Conservation (phyloP, 2,329 filamentous ascomycete genomes). For the Stemphylium beticola region DNA sequence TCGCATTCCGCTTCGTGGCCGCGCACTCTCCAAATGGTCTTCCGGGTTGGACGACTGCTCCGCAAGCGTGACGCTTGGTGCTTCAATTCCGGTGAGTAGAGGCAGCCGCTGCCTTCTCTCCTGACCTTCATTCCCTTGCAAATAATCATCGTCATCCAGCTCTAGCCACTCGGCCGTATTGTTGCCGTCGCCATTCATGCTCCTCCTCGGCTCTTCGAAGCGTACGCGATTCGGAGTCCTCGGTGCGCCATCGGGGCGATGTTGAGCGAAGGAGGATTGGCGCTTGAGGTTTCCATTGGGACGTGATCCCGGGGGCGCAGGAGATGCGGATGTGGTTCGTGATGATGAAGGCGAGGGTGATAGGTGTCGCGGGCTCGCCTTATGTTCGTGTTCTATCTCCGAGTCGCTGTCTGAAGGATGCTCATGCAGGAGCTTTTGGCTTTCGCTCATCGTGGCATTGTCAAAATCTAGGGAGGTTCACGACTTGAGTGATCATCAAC, state of each 20-base stretch:
- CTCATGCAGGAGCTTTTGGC: slow-evolving; percentile 47
- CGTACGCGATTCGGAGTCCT: slow-evolving; percentile 75
- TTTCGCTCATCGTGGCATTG: slow-evolving; percentile 50
- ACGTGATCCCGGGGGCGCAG: slow-evolving; percentile 31
- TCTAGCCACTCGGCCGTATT: slow-evolving; percentile 53
- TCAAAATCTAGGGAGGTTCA: slow-evolving; percentile 16
- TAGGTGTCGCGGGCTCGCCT: slow-evolving; percentile 25
- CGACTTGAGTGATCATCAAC: slow-evolving; percentile 1
- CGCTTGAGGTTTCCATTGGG: slow-evolving; percentile 41
- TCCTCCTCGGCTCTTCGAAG: slow-evolving; percentile 62
- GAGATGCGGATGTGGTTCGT: slow-evolving; percentile 38
- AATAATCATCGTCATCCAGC: slow-evolving; percentile 67
- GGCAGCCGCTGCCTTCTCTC: slow-evolving; percentile 64
- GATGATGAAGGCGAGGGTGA: slow-evolving; percentile 39
- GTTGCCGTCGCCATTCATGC: slow-evolving; percentile 41
- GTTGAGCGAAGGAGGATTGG: slow-evolving; percentile 56
- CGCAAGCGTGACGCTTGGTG: slow-evolving; percentile 76
- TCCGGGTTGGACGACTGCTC: slow-evolving; percentile 62
- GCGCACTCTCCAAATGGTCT: slow-evolving; percentile 64
- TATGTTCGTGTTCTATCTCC: slow-evolving; percentile 28
- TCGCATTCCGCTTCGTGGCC: slow-evolving; percentile 83
- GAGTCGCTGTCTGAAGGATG: slow-evolving; percentile 40
- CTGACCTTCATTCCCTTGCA: slow-evolving; percentile 49
- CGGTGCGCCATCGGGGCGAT: slow-evolving; percentile 58
- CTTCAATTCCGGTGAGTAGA: slow-evolving; percentile 81